These are phyloP conservation scores for Diaporthe citri DNA, from an alignment of 2,329 filamentous ascomycete species.

Conservation along the genomic window DNA sequence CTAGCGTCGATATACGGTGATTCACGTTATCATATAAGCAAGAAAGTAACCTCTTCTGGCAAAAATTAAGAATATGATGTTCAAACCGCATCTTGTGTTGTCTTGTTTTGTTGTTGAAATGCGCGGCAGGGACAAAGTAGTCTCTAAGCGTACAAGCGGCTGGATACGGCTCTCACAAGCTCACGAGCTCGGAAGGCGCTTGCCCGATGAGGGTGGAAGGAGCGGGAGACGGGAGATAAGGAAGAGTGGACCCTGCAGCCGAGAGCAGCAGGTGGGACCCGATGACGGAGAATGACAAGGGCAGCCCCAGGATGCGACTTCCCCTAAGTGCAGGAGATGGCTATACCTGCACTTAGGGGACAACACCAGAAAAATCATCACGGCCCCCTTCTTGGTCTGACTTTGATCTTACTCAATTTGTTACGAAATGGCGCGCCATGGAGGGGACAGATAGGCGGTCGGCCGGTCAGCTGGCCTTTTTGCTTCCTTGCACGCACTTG, in stretches of 20 bases:
- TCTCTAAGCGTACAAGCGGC: background rate
- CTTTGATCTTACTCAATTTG: slow-evolving; percentile 34
- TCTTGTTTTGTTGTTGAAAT: background rate
- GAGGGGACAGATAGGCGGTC: slow-evolving; percentile 30
- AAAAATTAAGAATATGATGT: background rate
- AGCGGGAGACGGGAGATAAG: background rate
- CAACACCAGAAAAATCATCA: slow-evolving; percentile 37
- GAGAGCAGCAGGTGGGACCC: slow-evolving; percentile 33
- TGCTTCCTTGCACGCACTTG: background rate
- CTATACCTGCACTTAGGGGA: slow-evolving; percentile 37
- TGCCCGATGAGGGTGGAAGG: background rate
- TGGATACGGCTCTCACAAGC: slow-evolving; percentile 14
- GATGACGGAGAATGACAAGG: slow-evolving; percentile 23
- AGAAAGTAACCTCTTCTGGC: background rate
- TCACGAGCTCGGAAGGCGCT: background rate
- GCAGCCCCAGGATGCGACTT: slow-evolving; percentile 18
- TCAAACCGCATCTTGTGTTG: background rate
- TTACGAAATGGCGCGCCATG: slow-evolving; percentile 24
- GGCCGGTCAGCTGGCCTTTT: slow-evolving; percentile 1
- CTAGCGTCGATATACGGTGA: background rate
- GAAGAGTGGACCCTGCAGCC: slow-evolving; percentile 1
- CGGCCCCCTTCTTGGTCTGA: slow-evolving; percentile 28
- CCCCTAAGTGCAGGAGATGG: slow-evolving; percentile 35
- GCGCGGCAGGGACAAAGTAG: background rate
- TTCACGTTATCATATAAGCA: background rate